Conservation (phyloP, 2,329 filamentous ascomycete species). For the Fusarium coffeatum region DNA sequence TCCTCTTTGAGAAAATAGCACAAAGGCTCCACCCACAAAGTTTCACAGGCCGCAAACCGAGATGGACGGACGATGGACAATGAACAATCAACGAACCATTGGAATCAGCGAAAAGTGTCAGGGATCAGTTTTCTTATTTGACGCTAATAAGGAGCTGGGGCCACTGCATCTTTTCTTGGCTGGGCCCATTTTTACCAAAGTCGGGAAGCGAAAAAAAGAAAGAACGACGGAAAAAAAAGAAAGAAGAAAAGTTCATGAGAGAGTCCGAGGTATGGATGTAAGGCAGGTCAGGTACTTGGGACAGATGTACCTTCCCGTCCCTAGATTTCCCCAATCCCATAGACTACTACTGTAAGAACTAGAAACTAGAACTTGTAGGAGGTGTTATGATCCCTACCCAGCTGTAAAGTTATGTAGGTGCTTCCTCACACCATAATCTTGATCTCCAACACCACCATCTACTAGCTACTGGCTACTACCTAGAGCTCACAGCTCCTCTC, state of each 20-base stretch:
- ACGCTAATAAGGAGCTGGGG: constrained; percentile 34
- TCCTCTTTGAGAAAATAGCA: constrained; percentile 7
- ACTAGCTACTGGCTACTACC: not conserved
- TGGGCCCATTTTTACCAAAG: constrained; percentile 1
- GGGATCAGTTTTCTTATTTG: constrained; percentile 20
- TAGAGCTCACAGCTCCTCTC: not conserved
- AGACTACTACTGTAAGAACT: no score
- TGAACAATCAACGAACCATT: constrained; percentile 19
- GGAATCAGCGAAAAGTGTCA: constrained; percentile 15
- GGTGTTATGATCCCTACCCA: constrained; percentile 3
- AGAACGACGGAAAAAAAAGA: not conserved
- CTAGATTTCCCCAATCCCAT: constrained; percentile 3
- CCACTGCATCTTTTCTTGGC: constrained; percentile 39
- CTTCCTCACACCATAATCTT: constrained; percentile 19
- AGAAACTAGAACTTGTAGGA: not conserved
- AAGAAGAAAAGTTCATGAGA: not conserved
- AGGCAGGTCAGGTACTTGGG: constrained; percentile 18
- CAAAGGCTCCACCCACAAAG: constrained; percentile 33
- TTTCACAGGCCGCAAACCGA: constrained; percentile 38
- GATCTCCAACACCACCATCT: constrained; percentile 1
- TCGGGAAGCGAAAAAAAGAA: constrained; percentile 17
- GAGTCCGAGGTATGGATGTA: not conserved
- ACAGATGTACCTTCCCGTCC: constrained; percentile 22
- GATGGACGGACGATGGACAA: constrained; percentile 12
- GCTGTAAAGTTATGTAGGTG: constrained; percentile 11